Evolutionary conservation across 805 yeast species (phyloP).

Genomic region (Hanseniaspora valbyensis): DNA sequence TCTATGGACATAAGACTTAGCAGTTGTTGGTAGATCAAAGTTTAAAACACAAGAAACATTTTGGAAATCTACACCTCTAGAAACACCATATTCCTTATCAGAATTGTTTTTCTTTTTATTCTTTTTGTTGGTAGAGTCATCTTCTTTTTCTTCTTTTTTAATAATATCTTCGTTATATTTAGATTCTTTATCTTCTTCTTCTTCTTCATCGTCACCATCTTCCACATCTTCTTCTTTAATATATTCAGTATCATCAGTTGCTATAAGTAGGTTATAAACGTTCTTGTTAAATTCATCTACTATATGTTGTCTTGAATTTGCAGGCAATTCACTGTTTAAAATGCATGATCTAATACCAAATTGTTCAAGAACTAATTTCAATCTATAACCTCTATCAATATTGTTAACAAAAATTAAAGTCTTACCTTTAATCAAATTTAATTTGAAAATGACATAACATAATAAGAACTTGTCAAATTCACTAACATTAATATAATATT

Average conservation of each 20-base stretch:
- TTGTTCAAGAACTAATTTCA: slow-evolving; percentile 83
- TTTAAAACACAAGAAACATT: slow-evolving; percentile 94
- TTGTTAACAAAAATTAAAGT: slow-evolving; percentile 83
- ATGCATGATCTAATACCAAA: slow-evolving; percentile 86
- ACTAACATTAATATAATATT: slow-evolving; percentile 72
- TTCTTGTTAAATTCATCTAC: slow-evolving; percentile 91
- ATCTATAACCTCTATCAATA: slow-evolving; percentile 88
- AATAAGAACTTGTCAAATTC: slow-evolving; percentile 88
- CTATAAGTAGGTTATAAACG: slow-evolving; percentile 75
- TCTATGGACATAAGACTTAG: slow-evolving; percentile 84
- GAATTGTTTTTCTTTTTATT: slow-evolving; percentile 28
- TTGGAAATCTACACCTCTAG: slow-evolving; percentile 92
- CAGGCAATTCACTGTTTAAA: slow-evolving; percentile 82
- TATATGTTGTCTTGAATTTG: slow-evolving; percentile 85
- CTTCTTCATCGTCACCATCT: slow-evolving; percentile 21
- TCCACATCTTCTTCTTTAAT: slow-evolving; percentile 41
- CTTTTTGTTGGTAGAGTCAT: too few relatives aligned
- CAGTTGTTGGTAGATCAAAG: slow-evolving; percentile 83
- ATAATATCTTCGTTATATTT: slow-evolving; percentile 16
- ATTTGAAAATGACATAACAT: slow-evolving; percentile 83
- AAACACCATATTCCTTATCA: slow-evolving; percentile 81
- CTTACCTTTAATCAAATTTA: slow-evolving; percentile 80
- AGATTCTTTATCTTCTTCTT: slow-evolving; percentile 20
- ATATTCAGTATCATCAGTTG: slow-evolving; percentile 79
- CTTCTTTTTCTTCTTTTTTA: slow-evolving; percentile 20